phyloP scores from a whole-genome alignment of 371 early-diverging fungal species.

The Mucor velutinosus region DNA sequence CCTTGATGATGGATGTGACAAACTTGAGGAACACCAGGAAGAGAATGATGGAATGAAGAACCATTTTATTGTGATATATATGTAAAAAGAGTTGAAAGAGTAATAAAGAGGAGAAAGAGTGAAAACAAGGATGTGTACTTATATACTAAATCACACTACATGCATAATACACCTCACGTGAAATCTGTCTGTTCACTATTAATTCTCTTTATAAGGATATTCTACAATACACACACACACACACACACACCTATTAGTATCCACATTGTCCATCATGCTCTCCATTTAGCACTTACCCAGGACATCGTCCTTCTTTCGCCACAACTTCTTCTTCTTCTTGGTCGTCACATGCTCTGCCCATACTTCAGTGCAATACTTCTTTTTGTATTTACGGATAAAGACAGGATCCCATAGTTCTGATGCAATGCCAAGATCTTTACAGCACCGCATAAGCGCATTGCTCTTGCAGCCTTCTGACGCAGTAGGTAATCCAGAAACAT shows the following conservation, averaged over 20 bases:
- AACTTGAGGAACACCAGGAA: constrained; percentile 21
- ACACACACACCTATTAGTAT: neutral
- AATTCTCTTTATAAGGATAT: constrained; percentile 46
- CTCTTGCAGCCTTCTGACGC: constrained; percentile 93
- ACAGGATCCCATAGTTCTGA: constrained; percentile 95
- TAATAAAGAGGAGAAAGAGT: neutral
- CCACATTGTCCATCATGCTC: neutral
- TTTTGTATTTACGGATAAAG: constrained; percentile 86
- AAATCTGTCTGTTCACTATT: neutral
- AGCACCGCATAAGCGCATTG: constrained; percentile 96
- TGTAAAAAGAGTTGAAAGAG: neutral
- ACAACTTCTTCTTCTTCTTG: constrained; percentile 78
- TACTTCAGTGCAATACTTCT: constrained; percentile 74
- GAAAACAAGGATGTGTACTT: neutral
- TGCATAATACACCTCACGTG: constrained; percentile 5
- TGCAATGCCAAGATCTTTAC: constrained; percentile 95
- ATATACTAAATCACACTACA: neutral
- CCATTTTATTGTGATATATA: constrained; percentile 1
- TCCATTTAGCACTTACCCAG: constrained; percentile 44
- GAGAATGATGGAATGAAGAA: constrained; percentile 17
- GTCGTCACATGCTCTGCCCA: constrained; percentile 75
- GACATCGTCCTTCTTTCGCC: constrained; percentile 79
- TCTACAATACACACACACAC: constrained; percentile 18
- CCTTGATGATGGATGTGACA: constrained; percentile 11
- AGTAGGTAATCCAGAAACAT: constrained; percentile 73